Evolutionary conservation across 495 filamentous ascomycete genomes (phyloP), one percentile per base, ranked within the genome.

Genomic region (Talaromyces proteolyticus): DNA sequence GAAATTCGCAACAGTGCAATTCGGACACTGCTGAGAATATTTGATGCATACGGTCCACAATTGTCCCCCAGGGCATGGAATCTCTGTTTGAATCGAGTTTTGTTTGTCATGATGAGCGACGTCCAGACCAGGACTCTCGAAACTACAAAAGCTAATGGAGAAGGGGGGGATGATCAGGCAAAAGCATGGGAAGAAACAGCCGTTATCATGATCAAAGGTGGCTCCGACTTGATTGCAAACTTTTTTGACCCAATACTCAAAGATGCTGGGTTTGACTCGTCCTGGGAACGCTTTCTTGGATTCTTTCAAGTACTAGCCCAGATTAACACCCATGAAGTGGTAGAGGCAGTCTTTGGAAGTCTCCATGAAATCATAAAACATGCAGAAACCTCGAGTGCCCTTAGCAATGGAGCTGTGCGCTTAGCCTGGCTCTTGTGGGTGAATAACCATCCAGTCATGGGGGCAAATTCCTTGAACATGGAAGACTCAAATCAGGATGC

Each of bases 1-100:
- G 93, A 97, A 58, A 78, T 96, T 43, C 79, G 93, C 45, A 95
- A 96, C 57, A 91, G 90, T 51, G 88, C 91, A 5, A 83, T 97
- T 25, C 91, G 95, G 61, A 96, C 91, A 0, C 68, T 96, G 14
- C 78, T 96, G 48, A 78, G 91, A 34, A 96, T 97, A 45, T 90
- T 97, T 54, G 88, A 94, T 66, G 90, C 88, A 3, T 90, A 91
- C 51, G 91, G 87, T 22, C 88, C 92, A 57, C 82, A 85, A 44
- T 75, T 97, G 11, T 82, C 78, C 10, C 78, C 87, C 0, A 77
- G 84, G 56, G 85, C 90, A 10, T 96, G 91, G 92, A 82, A 81
- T 26, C 72, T 91, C 42, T 95, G 89, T 61, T 77, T 95, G 43
- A 84, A 85, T 49, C 79, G 80, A 8, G 85, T 95, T 6, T 73